phyloP scores from a whole-genome alignment of 805 yeast species.

The Kazachstania psychrophila region DNA sequence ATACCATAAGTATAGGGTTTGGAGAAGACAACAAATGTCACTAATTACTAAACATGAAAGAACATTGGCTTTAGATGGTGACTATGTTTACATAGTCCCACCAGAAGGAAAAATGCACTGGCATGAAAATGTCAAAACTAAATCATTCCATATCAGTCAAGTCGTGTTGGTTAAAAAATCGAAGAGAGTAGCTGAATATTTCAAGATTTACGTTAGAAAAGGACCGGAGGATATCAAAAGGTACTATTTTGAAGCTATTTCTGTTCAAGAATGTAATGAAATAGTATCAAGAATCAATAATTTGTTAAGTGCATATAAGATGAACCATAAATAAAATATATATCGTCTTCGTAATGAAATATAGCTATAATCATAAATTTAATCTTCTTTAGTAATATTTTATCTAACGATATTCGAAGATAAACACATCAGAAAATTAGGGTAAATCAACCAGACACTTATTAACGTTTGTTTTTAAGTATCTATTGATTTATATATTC shows the following conservation, averaged over 20 bases:
- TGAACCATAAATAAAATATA: slow-evolving; percentile 27
- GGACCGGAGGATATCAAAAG: slow-evolving; percentile 58
- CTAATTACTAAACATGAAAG: slow-evolving; percentile 68
- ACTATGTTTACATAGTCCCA: slow-evolving; percentile 68
- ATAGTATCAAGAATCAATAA: slow-evolving; percentile 63
- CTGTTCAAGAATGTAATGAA: slow-evolving; percentile 52
- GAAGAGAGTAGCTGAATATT: slow-evolving; percentile 62
- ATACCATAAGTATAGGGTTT: slow-evolving; percentile 77
- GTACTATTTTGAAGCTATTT: slow-evolving; percentile 76
- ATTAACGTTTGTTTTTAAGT: no score
- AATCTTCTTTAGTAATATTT: no score
- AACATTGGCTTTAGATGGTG: slow-evolving; percentile 86
- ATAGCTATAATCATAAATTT: no score
- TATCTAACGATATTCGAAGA: no score
- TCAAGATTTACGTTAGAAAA: slow-evolving; percentile 71
- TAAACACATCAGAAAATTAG: no score
- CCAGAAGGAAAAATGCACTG: slow-evolving; percentile 74
- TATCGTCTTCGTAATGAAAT: no score
- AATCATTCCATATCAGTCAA: slow-evolving; percentile 78
- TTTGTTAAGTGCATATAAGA: slow-evolving; percentile 46
- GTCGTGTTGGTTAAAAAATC: slow-evolving; percentile 69
- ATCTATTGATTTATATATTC: no score
- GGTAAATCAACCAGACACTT: no score
- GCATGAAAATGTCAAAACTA: slow-evolving; percentile 71
- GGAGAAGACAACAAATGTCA: slow-evolving; percentile 82